Percentiles rank a stretch among this genome's conserved stretches.
These are phyloP conservation scores for Penicillium canescens DNA, from an alignment of 495 filamentous ascomycete genomes.

Conservation along the genomic window DNA sequence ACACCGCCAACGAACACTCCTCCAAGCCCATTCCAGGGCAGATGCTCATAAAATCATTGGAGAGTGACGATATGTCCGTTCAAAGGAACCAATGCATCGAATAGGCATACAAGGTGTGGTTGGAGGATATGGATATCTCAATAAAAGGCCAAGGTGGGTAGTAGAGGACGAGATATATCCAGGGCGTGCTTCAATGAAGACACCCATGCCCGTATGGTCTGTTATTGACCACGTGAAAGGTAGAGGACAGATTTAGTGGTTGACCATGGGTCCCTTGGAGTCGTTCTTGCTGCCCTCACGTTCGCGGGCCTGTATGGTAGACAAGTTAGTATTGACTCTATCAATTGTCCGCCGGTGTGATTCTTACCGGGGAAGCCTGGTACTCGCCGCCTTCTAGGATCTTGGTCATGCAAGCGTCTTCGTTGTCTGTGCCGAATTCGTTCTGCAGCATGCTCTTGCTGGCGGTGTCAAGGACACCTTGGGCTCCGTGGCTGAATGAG, in stretches of 20 bases:
- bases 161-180: background rate
- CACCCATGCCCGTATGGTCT: background rate
- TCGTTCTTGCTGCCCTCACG: constrained; percentile 35
- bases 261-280: constrained; percentile 23
- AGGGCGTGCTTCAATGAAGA: background rate
- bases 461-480: constrained; percentile 75
- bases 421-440: constrained; percentile 80
- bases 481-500: constrained; percentile 71
- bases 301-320: constrained; percentile 27
- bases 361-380: constrained; percentile 67
- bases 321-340: constrained; percentile 15
- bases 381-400: constrained; percentile 76
- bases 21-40: constrained; percentile 1
- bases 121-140: constrained; percentile 6
- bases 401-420: constrained; percentile 74
- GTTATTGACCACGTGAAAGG: background rate
- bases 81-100: background rate
- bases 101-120: background rate
- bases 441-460: constrained; percentile 72
- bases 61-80: background rate
- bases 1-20: background rate
- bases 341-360: background rate
- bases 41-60: background rate
- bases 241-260: constrained; percentile 17
- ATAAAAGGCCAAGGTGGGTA: background rate